Base-by-base conservation (phyloP, 306 rosid genomes). In the Castanea mollissima region DNA sequence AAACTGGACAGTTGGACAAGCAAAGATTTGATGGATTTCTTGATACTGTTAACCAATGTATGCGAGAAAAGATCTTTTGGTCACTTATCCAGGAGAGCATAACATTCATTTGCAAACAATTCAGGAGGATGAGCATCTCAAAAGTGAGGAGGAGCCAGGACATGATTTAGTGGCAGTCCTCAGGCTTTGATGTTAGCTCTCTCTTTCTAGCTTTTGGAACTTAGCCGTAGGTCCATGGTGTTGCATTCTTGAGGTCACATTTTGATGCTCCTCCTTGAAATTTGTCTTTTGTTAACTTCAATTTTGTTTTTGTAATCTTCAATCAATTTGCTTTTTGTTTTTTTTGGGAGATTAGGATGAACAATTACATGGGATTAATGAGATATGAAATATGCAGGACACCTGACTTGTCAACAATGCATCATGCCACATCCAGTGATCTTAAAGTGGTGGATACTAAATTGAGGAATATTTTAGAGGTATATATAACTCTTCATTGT, bases 341-440 rank as follows among this genome's bases (percentile, higher is more conserved):
- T 46, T 10, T 11, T 12, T 0, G 23, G 23, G 0, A 49, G 54
- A 49, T 49, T 10, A 12, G 54, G 54, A 49, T 49, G 13, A 13
- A 49, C 54, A 49, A 49, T 49, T 12, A 49, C 13, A 49, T 49
- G 13, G 54, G 54, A 49, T 49, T 49, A 49, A 49, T 49, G 14
- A 31, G 69, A 44, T 82, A 74, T 76, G 25, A 76, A 49, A 79
- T 78, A 68, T 79, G 67, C 83, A 96, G 99, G 94, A 96, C 99
- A 62, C 94, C 96, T 20, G 92, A 83, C 86, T 89, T 96, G 97
- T 91, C 97, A 62, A 90, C 91, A 12, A 91, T 96, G 88, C 99
- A 96, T 88, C 94, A 88, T 3, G 99, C 93, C 74, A 76, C 89
- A 6, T 91, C 98, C 79, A 74, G 96, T 4, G 98, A 96, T 85